Conservation (phyloP, 2,329 filamentous ascomycete genomes). For the Penicillium sp. region DNA sequence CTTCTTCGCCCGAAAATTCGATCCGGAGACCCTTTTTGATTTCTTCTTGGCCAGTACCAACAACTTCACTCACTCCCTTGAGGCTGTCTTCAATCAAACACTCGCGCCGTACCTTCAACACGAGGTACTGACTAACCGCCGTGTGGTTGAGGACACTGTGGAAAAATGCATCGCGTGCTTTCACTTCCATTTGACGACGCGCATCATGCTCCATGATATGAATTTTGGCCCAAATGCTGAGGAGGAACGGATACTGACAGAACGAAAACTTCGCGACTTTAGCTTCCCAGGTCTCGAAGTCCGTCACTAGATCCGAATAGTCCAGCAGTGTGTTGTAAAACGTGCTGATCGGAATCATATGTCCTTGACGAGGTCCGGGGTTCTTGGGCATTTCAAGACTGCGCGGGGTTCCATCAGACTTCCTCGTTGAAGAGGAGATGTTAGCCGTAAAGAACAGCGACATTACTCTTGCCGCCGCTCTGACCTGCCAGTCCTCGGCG, state of each 20-base stretch:
- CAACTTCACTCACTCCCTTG: conserved; percentile 77
- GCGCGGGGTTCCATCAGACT: conserved; percentile 33
- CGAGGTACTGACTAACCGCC: conserved; percentile 72
- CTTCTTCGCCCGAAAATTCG: conserved; percentile 83
- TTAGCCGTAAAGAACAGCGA: conserved; percentile 81
- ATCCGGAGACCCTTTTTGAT: conserved; percentile 88
- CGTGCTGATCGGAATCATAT: conserved; percentile 74
- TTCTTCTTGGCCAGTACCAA: conserved; percentile 77
- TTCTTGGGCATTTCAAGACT: conserved; percentile 29
- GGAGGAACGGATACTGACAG: conserved; percentile 87
- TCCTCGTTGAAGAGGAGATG: conserved; percentile 51
- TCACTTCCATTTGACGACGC: conserved; percentile 82
- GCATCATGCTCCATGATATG: conserved; percentile 87
- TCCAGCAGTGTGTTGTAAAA: conserved; percentile 89
- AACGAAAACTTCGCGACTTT: conserved; percentile 75
- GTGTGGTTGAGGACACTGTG: conserved; percentile 78
- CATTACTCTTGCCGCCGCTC: conserved; percentile 75
- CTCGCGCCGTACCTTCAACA: conserved; percentile 75
- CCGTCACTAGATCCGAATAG: conserved; percentile 77
- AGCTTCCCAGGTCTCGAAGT: conserved; percentile 86
- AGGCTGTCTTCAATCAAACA: conserved; percentile 88
- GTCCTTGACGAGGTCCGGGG: conserved; percentile 55
- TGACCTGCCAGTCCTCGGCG: conserved; percentile 85
- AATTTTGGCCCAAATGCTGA: conserved; percentile 91
- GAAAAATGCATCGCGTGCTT: conserved; percentile 86